Conservation (phyloP, 495 filamentous ascomycete genomes). For the Aspergillus taichungensis region DNA sequence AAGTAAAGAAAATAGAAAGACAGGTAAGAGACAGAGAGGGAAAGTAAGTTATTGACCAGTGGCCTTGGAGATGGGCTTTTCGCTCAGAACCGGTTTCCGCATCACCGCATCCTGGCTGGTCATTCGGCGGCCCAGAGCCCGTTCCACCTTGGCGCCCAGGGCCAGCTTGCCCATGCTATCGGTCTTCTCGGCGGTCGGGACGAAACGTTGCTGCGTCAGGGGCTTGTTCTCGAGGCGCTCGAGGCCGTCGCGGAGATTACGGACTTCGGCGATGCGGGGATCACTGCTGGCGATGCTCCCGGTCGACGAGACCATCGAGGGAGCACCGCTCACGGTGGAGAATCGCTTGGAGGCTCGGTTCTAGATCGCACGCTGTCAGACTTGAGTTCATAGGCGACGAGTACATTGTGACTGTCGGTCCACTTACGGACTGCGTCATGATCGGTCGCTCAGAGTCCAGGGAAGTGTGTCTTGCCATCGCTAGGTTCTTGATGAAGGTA, state of each 20-base stretch:
- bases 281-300: slow-evolving; percentile 51
- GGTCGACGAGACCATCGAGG: slow-evolving; percentile 61
- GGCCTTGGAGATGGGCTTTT: slow-evolving; percentile 34
- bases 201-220: slow-evolving; percentile 75
- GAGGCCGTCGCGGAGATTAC: slow-evolving; percentile 70
- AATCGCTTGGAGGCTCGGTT: slow-evolving; percentile 66
- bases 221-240: slow-evolving; percentile 89
- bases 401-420: slow-evolving; percentile 7
- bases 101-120: slow-evolving; percentile 85
- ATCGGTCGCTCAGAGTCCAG: slow-evolving; percentile 69
- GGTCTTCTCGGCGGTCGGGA: slow-evolving; percentile 70
- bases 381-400: neutral
- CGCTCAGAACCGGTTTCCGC: slow-evolving; percentile 46
- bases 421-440: slow-evolving; percentile 65
- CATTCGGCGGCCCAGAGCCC: slow-evolving; percentile 85
- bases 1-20: slow-evolving; percentile 11
- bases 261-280: slow-evolving; percentile 60
- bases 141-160: slow-evolving; percentile 86
- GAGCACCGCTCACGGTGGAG: slow-evolving; percentile 70
- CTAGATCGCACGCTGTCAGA: slow-evolving; percentile 25
- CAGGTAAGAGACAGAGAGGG: slow-evolving; percentile 4
- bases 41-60: slow-evolving; percentile 9
- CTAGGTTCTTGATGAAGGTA: neutral
- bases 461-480: slow-evolving; percentile 54
- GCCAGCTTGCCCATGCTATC: slow-evolving; percentile 84